phyloP scores from a whole-genome alignment of 169 alveolate genomes.

The Plasmodium malariae region DNA sequence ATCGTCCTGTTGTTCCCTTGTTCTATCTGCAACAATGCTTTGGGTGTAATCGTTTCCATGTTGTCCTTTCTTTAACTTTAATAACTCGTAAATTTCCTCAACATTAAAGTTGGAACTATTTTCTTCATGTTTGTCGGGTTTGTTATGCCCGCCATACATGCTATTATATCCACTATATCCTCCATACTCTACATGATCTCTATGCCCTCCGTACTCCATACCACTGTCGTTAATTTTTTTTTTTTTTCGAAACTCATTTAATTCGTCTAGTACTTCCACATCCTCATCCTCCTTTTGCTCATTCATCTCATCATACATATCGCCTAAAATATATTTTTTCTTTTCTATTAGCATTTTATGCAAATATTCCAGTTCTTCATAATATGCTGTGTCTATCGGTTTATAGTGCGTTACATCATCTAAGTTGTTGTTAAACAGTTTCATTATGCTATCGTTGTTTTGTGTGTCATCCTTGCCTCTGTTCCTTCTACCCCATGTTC shows the following conservation, averaged over 20 bases:
- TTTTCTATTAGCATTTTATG: conserved; percentile 44
- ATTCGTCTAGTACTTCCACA: conserved; percentile 25
- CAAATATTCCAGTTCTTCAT: conserved; percentile 52
- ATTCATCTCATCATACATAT: conserved; percentile 25
- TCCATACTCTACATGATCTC: no score
- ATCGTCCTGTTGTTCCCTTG: neutral
- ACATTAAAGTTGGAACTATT: conserved; percentile 24
- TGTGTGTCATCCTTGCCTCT: neutral
- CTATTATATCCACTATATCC: no score
- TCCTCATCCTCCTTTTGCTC: conserved; percentile 42
- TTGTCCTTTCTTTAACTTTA: conserved; percentile 29
- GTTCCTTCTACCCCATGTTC: no score
- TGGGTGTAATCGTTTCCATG: neutral
- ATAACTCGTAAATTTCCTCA: conserved; percentile 43
- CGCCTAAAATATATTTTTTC: conserved; percentile 52
- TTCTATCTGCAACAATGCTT: neutral
- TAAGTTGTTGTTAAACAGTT: conserved; percentile 11
- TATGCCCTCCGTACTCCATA: neutral
- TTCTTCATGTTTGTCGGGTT: neutral
- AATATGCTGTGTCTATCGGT: conserved; percentile 50
- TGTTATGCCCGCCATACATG: no score
- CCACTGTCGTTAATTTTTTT: conserved; percentile 9
- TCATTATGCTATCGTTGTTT: conserved; percentile 4
- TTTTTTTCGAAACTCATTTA: conserved; percentile 45
- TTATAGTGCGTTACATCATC: conserved; percentile 26